Conservation (phyloP, 1,139 yeast species). For the Tardiomyces digboiensis region DNA sequence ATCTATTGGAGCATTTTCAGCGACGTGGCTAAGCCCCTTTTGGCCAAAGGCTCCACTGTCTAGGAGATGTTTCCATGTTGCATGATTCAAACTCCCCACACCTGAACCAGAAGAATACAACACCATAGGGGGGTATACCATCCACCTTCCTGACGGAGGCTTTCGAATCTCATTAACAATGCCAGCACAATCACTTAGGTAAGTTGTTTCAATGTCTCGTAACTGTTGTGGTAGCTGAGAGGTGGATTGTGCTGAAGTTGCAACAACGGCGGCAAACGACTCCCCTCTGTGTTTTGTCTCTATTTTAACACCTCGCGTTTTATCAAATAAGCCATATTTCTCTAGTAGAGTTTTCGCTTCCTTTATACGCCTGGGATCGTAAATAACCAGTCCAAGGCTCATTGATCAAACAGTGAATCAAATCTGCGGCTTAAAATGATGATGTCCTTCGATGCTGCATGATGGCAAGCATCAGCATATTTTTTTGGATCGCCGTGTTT, state of each 20-base stretch:
- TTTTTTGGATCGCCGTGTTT: no score
- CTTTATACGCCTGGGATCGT: slow-evolving; percentile 1
- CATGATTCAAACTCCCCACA: slow-evolving; percentile 6
- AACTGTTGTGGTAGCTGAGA: no score
- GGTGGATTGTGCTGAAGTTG: no score
- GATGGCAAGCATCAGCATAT: no score
- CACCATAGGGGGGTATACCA: slow-evolving; percentile 59
- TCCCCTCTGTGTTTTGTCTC: slow-evolving; percentile 9
- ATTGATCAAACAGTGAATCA: no score
- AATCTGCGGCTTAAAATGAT: no score
- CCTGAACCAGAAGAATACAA: slow-evolving; percentile 34
- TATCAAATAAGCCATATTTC: neutral
- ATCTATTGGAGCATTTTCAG: slow-evolving; percentile 60
- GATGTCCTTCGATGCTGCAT: no score
- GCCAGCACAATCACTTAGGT: no score
- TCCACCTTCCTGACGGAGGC: slow-evolving; percentile 37
- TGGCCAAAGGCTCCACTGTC: slow-evolving; percentile 15
- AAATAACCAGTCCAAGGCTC: slow-evolving; percentile 1
- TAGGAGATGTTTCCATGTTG: slow-evolving; percentile 23
- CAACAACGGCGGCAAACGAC: no score
- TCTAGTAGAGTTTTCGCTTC: neutral
- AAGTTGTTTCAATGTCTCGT: no score
- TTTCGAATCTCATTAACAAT: no score
- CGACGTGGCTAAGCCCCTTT: slow-evolving; percentile 45
- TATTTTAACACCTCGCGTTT: neutral